Evolutionary conservation across 371 early-diverging fungal species (phyloP), one percentile per base, ranked within the genome.

Genomic region (Actinomortierella wolfii): DNA sequence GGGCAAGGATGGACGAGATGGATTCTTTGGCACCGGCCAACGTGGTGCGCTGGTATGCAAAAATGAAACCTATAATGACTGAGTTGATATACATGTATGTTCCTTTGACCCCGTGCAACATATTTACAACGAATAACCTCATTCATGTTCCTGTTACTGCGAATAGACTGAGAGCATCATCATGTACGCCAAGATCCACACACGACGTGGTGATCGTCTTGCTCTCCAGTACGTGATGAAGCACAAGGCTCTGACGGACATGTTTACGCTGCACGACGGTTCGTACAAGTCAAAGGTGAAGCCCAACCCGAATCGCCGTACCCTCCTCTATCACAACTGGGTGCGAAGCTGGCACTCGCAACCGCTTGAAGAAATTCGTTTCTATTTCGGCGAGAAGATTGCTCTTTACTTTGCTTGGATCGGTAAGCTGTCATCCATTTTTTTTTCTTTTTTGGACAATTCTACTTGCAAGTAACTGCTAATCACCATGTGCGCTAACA

Each of bases 371-470:
- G 68, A 76, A 54, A 71, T 82, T 49, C 78, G 73, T 17, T 64
- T 76, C 34, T 88, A 88, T 59, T 87, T 80, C 64, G 88, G 88
- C 44, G 88, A 87, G 59, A 75, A 81, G 54, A 68, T 84, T 46
- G 88, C 83, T 21, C 74, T 85, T 14, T 88, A 86, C 47, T 88
- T 87, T 65, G 83, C 83, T 20, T 88, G 83, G 81, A 62, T 86
- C 20, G 82, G 63, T 26, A 74, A 20, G 28, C 34, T 34, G 4
- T 11, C 34, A 4, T 11, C 34, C 7, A 34, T 11, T 34, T 34
- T 34, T 11, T 46, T 3, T 15, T 5, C 17, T 8, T 34, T 24
- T 39, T 14, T 26, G 29, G 2, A 11, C 18, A n/a, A n/a, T 53
- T 18, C 28, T 13, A 3, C 28, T 34, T 6, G 60, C 8, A 8